Percentiles rank a stretch among this genome's conserved stretches.
phyloP scores from a whole-genome alignment of 179 eudicot species.

The Spinacia oleracea region DNA sequence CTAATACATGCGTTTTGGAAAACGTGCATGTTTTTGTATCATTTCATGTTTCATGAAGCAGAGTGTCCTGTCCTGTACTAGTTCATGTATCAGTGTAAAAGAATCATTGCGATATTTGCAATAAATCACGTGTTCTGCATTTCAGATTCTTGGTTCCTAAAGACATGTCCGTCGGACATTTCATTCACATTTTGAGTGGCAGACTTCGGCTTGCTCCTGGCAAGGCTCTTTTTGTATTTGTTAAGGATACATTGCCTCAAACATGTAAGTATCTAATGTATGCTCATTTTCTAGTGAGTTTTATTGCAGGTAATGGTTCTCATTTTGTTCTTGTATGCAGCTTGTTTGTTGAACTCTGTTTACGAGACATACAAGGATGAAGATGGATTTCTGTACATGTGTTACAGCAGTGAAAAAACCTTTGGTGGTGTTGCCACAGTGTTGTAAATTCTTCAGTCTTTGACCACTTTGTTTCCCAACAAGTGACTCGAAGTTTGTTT shows the following conservation, averaged over 20 bases:
- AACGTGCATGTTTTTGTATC: background rate
- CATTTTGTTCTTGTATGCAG: conserved; percentile 35
- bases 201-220: conserved; percentile 86
- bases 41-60: background rate
- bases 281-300: background rate
- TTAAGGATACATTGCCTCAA: conserved; percentile 79
- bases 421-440: conserved; percentile 47
- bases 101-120: background rate
- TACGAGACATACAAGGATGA: conserved; percentile 85
- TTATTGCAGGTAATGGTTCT: background rate
- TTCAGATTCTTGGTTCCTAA: conserved; percentile 81
- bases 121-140: background rate
- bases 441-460: background rate
- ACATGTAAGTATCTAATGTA: conserved; percentile 52
- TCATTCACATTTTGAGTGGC: conserved; percentile 70
- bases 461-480: too few species aligned
- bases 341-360: conserved; percentile 66
- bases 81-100: background rate
- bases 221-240: conserved; percentile 87
- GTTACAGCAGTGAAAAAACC: conserved; percentile 95
- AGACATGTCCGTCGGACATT: conserved; percentile 92
- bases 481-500: background rate
- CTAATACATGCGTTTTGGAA: background rate
- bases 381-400: conserved; percentile 95
- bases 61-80: background rate